These are phyloP conservation scores for Naegleria gruberi DNA, from an alignment of 208 protist genomes.

Conservation along the genomic window DNA sequence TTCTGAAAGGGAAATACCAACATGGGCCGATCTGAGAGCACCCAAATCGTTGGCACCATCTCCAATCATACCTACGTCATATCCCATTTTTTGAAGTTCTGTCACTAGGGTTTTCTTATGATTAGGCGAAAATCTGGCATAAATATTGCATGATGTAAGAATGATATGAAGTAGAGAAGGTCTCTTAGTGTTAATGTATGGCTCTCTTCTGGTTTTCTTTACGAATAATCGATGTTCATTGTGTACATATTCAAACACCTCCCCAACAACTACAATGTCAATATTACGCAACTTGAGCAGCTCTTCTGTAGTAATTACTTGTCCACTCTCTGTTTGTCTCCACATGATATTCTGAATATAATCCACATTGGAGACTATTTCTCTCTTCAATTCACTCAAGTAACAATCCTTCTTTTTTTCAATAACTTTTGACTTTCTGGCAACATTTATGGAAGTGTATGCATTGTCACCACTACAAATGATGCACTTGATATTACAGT, in stretches of 20 bases:
- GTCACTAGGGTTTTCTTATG: background rate
- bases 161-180: background rate
- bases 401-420: background rate
- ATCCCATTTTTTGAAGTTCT: background rate
- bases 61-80: conserved; percentile 4
- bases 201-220: background rate
- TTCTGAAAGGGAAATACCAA: conserved; percentile 15
- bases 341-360: background rate
- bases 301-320: background rate
- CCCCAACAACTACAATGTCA: background rate
- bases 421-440: background rate
- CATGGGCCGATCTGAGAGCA: background rate
- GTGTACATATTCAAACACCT: background rate
- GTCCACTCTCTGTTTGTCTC: background rate
- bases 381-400: background rate
- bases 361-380: background rate
- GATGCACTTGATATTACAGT: conserved; percentile 35
- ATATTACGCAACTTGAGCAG: background rate
- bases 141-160: background rate
- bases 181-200: background rate
- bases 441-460: background rate
- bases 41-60: background rate
- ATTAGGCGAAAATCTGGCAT: background rate
- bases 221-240: background rate
- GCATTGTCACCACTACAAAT: background rate